phyloP scores from a whole-genome alignment of 495 filamentous ascomycete genomes.

The Articulospora tetracladia region DNA sequence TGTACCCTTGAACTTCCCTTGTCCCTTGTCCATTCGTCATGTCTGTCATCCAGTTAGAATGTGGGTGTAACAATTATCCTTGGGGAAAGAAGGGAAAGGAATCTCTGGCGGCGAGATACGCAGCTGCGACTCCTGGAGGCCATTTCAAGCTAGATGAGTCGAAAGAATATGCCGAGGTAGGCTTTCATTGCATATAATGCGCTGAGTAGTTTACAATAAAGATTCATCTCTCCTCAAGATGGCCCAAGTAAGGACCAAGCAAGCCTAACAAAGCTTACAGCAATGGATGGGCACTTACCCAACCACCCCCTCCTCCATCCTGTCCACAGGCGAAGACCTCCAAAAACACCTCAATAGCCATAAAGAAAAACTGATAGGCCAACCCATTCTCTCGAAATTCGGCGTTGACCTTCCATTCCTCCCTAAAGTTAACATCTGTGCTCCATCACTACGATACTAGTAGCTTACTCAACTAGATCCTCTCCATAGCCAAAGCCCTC shows the following conservation, averaged over 20 bases:
- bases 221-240: background rate
- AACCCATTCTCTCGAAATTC: conserved; percentile 58
- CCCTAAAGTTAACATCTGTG: conserved; percentile 50
- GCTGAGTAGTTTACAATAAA: background rate
- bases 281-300: conserved; percentile 69
- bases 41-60: conserved; percentile 43
- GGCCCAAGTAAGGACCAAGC: background rate
- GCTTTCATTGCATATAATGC: background rate
- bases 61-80: conserved; percentile 51
- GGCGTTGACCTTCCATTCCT: conserved; percentile 67
- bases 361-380: conserved; percentile 59
- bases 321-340: conserved; percentile 59
- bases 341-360: conserved; percentile 62
- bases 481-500: conserved; percentile 75
- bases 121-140: conserved; percentile 59
- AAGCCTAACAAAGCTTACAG: background rate
- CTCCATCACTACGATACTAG: background rate
- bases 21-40: background rate
- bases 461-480: conserved; percentile 40
- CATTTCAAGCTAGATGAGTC: conserved; percentile 69
- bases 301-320: conserved; percentile 58
- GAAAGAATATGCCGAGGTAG: conserved; percentile 51
- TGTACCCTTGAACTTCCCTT: background rate
- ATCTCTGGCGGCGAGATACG: conserved; percentile 66
- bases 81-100: conserved; percentile 70